Conservation (phyloP, 768 basidiomycete species). For the Boletus sp. region DNA sequence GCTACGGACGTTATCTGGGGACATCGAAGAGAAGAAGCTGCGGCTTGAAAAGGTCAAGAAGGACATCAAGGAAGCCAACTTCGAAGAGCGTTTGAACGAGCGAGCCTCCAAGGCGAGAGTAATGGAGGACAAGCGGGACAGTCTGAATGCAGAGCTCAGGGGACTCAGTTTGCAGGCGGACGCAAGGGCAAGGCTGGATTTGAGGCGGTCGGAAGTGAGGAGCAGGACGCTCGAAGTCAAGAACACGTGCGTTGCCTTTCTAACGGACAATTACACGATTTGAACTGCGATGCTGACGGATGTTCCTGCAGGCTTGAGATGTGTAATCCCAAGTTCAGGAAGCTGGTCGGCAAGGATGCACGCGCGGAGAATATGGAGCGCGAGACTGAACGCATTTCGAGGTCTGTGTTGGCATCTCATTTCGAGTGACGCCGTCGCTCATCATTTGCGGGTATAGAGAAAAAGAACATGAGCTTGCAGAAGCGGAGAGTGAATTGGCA, state of each 20-base stretch:
- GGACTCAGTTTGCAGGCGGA: conserved; percentile 77
- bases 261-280: background rate
- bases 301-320: conserved; percentile 53
- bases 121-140: conserved; percentile 70
- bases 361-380: conserved; percentile 68
- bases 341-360: conserved; percentile 60
- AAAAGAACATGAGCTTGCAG: conserved; percentile 59
- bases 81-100: conserved; percentile 61
- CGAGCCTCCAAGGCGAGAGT: conserved; percentile 50
- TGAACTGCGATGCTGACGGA: background rate
- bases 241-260: conserved; percentile 53
- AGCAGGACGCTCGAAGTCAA: conserved; percentile 64
- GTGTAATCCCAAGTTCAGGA: conserved; percentile 59
- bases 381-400: conserved; percentile 57
- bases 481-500: conserved; percentile 33
- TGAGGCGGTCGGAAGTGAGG: conserved; percentile 69
- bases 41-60: conserved; percentile 58
- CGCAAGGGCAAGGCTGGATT: conserved; percentile 70
- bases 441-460: conserved; percentile 42
- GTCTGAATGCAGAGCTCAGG: conserved; percentile 67
- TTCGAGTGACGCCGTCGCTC: background rate
- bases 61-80: conserved; percentile 59
- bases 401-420: conserved; percentile 43
- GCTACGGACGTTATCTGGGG: conserved; percentile 51
- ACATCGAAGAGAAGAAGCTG: conserved; percentile 68